Percentiles rank a stretch among this genome's conserved stretches.
Conservation (phyloP, 192 early-diverging fungal genomes). For the Backusella psychrophila region DNA sequence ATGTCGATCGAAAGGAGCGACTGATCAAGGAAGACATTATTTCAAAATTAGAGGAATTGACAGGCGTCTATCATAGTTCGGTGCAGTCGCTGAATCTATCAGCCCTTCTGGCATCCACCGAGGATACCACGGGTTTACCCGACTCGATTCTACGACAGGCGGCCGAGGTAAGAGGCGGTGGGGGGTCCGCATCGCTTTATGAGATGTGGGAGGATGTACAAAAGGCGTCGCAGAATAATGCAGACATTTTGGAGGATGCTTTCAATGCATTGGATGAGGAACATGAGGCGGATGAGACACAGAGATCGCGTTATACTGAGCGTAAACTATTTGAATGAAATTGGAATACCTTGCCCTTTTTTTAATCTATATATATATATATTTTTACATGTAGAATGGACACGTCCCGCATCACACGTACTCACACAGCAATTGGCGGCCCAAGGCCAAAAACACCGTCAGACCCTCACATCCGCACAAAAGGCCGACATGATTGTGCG, state of each 20-base stretch:
- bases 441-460: slow-evolving; percentile 51
- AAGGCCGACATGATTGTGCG: slow-evolving; percentile 56
- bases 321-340: too few relatives aligned
- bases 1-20: slow-evolving; percentile 79
- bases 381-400: slow-evolving; percentile 45
- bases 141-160: slow-evolving; percentile 65
- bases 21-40: slow-evolving; percentile 68
- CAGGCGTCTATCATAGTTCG: slow-evolving; percentile 57
- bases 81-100: slow-evolving; percentile 34
- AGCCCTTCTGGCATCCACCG: slow-evolving; percentile 42
- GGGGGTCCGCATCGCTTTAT: slow-evolving; percentile 64
- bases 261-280: slow-evolving; percentile 69
- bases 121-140: slow-evolving; percentile 77
- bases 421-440: slow-evolving; percentile 55
- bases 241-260: slow-evolving; percentile 63
- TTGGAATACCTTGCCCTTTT: background rate
- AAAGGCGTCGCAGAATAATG: slow-evolving; percentile 48
- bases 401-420: slow-evolving; percentile 46
- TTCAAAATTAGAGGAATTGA: slow-evolving; percentile 63
- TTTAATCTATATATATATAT: background rate
- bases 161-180: slow-evolving; percentile 70
- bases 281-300: slow-evolving; percentile 64
- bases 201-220: slow-evolving; percentile 64
- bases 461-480: slow-evolving; percentile 56
- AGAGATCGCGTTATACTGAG: slow-evolving; percentile 51